Base-by-base conservation (phyloP, 257 asterid species). In the Marsdenia floribunda region DNA sequence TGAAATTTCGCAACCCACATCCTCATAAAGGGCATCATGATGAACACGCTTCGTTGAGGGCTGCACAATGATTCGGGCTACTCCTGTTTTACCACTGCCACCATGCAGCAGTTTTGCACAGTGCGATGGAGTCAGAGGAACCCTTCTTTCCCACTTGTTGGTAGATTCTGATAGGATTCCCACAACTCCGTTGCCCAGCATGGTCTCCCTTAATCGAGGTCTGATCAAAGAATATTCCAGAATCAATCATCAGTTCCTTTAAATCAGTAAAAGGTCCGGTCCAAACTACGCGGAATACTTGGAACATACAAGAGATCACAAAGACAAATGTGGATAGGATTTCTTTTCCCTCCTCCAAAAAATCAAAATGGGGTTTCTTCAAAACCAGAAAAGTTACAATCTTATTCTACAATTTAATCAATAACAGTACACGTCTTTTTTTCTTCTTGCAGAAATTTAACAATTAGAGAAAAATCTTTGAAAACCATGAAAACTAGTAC, bases 141-240 rank as follows among this genome's bases (percentile, higher is more conserved):
- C 97, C 85, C 99, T 85, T 79, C 97, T 88, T 84, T 94, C 99
- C 99, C 99, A 94, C 85, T 92, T 94, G 78, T 92, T 94, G 4
- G 99, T 94, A 73, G 97, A 86, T 89, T 94, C 99, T 1, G 97
- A 86, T 76, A 94, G 93, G 73, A 94, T 87, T 37, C 99, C 99
- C 24, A 94, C 82, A 54, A 94, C 90, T 76, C 99, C 97, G 60
- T 92, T 92, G 4, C 99, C 97, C 70, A 94, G 87, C 99, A 92
- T 92, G 65, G 60, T 70, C 69, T 46, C 44, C 49, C 24, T 64
- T 64, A 29, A 61, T 11, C 8, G 5, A 61, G 9, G 49, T 61
- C 33, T 61, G 24, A 61, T 61, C 29, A 55, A 44, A 44, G 61
- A 55, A 55, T 55, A 55, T 55, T 55, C 61, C 68, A 61, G 68